Base-by-base conservation (phyloP, 345 rosid genomes). In the Mallotus nudiflorus region DNA sequence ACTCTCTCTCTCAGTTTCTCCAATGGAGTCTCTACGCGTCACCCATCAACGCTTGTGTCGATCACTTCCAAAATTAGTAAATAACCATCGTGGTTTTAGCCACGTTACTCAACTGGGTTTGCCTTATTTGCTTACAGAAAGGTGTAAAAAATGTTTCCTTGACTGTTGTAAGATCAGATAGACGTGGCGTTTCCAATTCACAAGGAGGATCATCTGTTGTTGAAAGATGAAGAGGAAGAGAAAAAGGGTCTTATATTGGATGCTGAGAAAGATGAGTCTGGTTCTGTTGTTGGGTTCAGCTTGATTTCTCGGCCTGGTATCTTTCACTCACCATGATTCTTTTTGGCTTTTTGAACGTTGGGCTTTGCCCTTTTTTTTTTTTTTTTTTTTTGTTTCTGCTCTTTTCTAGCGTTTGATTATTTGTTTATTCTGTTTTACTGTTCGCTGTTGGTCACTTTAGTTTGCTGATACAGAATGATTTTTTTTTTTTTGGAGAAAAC, bases 221-320 rank as follows among this genome's bases (percentile, higher is more conserved):
- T 53, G 82, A 74, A n/a, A 4, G 79, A 49, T 31, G 68, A 5
- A 3, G 27, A 70, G 54, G 84, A 68, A 56, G 64, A 62, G 8
- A 78, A 78, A 24, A 77, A 76, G 28, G 84, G 86, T 12, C 72
- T 80, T 27, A 15, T 87, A 22, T 40, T 83, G 29, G 92, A 84
- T n/a, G 40, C 81, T 0, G 86, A 91, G 69, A 84, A 68, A 61
- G 96, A 94, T 77, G 87, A 42, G 13, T 83, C 93, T 62, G 92
- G 88, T 63, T 77, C 90, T 49, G 79, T 85, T 50, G 75, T 90
- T 60, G 91, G 92, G n/a, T 90, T 88, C 63, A 79, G 86, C 65
- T 80, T 90, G 73, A 40, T 53, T 82, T 83, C 86, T 71, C 84
- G 35, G 5, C 65, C 91, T 67, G 86, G 87, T 85, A 80, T 42